Evolutionary conservation across 164 flowering plant species (phyloP).

Genomic region (Paratinospora sagittata): DNA sequence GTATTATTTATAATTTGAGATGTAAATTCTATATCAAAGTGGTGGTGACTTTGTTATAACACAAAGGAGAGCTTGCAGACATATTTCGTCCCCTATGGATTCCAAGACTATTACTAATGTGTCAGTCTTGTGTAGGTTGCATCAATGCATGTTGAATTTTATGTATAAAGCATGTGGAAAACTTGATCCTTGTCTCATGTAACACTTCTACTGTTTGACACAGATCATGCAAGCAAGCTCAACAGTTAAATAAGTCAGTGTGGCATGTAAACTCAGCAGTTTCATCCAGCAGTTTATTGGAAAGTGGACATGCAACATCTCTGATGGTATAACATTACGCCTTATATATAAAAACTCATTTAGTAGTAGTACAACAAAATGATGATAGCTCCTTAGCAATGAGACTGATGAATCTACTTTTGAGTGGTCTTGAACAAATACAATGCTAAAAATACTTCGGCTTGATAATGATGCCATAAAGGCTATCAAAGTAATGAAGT

Average conservation of each 20-base stretch:
- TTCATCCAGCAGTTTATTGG: slow-evolving; percentile 70
- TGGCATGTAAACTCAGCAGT: slow-evolving; percentile 70
- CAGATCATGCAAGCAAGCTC: slow-evolving; percentile 79
- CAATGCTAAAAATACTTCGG: background rate
- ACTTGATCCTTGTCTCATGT: background rate
- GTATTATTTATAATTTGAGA: background rate
- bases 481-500: background rate
- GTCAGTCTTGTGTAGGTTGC: too few relatives aligned
- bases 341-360: background rate
- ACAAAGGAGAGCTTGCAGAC: too few relatives aligned
- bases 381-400: background rate
- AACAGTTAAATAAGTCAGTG: slow-evolving; percentile 67
- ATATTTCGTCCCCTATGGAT: too few relatives aligned
- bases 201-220: slow-evolving; percentile 17
- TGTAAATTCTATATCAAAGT: too few relatives aligned
- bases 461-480: background rate
- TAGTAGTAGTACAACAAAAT: background rate
- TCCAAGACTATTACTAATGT: too few relatives aligned
- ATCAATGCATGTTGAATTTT: background rate
- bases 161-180: background rate
- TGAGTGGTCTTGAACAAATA: background rate
- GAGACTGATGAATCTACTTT: background rate
- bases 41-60: too few relatives aligned
- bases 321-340: slow-evolving; percentile 31
- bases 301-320: slow-evolving; percentile 53